Evolutionary conservation across 2,329 filamentous ascomycete genomes (phyloP).

Genomic region (Scedosporium minutisporum): DNA sequence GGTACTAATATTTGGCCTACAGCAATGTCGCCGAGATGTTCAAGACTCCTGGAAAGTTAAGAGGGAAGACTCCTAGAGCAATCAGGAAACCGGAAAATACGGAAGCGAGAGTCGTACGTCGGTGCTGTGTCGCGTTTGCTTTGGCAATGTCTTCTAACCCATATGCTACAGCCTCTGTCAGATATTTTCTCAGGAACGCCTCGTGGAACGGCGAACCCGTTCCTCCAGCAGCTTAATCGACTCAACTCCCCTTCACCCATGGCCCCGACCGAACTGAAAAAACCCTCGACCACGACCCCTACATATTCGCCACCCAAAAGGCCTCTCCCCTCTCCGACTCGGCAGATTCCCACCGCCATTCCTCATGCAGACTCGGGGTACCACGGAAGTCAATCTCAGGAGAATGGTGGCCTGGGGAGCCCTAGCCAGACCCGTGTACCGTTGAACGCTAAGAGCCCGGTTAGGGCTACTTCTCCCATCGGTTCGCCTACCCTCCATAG

Average conservation of each 20-base stretch:
- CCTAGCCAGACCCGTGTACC: neutral
- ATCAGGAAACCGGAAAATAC: conserved; percentile 47
- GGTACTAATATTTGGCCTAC: neutral
- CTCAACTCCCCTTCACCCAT: conserved; percentile 45
- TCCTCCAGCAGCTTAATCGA: conserved; percentile 38
- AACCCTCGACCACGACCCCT: conserved; percentile 1
- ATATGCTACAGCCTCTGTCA: conserved; percentile 41
- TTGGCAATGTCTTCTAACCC: conserved; percentile 17
- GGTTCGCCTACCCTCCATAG: neutral
- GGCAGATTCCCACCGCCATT: neutral
- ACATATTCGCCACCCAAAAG: conserved; percentile 7
- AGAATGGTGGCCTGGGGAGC: neutral
- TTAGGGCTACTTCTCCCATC: neutral
- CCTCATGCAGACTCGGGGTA: conserved; percentile 56
- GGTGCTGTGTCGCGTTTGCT: neutral
- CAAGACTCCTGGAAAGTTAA: conserved; percentile 79
- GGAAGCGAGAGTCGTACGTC: conserved; percentile 55
- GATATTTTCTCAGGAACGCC: conserved; percentile 48
- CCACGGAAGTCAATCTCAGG: conserved; percentile 50
- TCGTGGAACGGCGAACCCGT: conserved; percentile 43
- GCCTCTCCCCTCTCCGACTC: conserved; percentile 14
- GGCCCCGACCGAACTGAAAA: neutral
- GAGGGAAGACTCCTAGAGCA: conserved; percentile 71
- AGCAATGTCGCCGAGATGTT: conserved; percentile 94
- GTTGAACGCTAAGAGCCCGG: neutral